phyloP scores from a whole-genome alignment of 768 basidiomycete genomes.

The Podaxis sp. region DNA sequence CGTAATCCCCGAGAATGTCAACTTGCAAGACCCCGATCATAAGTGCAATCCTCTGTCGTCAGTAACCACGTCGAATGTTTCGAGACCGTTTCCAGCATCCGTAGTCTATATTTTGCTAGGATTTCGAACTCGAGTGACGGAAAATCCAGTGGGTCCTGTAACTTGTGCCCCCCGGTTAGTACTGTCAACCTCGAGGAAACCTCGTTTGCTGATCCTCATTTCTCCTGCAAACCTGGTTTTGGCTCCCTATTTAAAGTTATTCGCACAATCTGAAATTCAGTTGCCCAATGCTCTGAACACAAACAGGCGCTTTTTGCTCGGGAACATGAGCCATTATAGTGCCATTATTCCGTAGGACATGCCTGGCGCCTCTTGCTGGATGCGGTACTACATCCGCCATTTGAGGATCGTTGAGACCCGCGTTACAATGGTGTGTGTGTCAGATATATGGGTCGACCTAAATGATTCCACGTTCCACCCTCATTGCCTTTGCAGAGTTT shows the following conservation, averaged over 20 bases:
- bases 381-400: background rate
- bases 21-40: background rate
- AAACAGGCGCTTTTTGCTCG: background rate
- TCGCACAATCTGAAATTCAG: background rate
- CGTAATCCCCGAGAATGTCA: background rate
- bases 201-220: too few species aligned
- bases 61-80: background rate
- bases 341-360: background rate
- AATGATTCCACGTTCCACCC: background rate
- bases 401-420: background rate
- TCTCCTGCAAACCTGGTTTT: too few species aligned
- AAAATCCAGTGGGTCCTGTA: background rate
- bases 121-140: background rate
- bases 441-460: background rate
- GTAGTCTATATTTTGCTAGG: background rate
- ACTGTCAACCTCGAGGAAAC: too few species aligned
- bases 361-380: background rate
- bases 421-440: background rate
- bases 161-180: background rate
- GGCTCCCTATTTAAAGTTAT: background rate
- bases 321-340: background rate
- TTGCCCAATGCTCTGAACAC: background rate
- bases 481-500: background rate
- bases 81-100: background rate
- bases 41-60: background rate